Evolutionary conservation across 371 early-diverging fungal genomes (phyloP).

Genomic region (Lichtheimia ornata): DNA sequence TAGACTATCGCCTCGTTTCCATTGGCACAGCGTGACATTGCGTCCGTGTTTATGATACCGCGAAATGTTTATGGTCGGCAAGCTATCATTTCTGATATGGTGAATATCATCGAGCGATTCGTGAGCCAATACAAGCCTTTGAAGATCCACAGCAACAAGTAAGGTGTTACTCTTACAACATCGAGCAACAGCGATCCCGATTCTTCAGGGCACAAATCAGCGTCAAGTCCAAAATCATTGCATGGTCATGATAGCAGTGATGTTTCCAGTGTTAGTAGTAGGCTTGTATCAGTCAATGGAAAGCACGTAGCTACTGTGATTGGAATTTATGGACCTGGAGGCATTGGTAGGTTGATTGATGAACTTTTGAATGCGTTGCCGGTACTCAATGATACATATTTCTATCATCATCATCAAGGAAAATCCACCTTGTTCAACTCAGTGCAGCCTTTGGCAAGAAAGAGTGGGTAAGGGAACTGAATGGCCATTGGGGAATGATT

Average conservation of each 20-base stretch:
- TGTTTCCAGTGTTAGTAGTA: too few relatives aligned
- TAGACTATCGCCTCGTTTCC: constrained; percentile 37
- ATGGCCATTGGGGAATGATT: background rate
- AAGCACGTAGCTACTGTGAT: constrained; percentile 22
- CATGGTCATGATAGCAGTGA: too few relatives aligned
- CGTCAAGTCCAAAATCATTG: too few relatives aligned
- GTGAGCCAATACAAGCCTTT: constrained; percentile 19
- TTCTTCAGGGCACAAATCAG: too few relatives aligned
- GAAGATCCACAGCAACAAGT: too few relatives aligned
- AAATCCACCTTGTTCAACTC: constrained; percentile 44
- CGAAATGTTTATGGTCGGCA: constrained; percentile 42
- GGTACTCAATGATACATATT: too few relatives aligned
- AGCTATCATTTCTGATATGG: constrained; percentile 32
- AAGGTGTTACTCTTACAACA: too few relatives aligned
- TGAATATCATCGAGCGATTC: constrained; percentile 32
- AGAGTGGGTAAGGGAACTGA: constrained; percentile 30
- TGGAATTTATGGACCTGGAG: constrained; percentile 41
- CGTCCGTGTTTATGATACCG: constrained; percentile 46
- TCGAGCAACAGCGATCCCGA: too few relatives aligned
- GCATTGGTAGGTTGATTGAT: constrained; percentile 23
- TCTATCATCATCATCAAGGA: constrained; percentile 19
- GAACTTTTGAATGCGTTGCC: background rate
- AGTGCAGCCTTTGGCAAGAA: constrained; percentile 37
- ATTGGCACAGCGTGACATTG: constrained; percentile 44
- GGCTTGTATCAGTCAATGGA: too few relatives aligned